Evolutionary conservation across 1,284 basidiomycete species (phyloP).

Genomic region (Hypsizygus ulmarius): DNA sequence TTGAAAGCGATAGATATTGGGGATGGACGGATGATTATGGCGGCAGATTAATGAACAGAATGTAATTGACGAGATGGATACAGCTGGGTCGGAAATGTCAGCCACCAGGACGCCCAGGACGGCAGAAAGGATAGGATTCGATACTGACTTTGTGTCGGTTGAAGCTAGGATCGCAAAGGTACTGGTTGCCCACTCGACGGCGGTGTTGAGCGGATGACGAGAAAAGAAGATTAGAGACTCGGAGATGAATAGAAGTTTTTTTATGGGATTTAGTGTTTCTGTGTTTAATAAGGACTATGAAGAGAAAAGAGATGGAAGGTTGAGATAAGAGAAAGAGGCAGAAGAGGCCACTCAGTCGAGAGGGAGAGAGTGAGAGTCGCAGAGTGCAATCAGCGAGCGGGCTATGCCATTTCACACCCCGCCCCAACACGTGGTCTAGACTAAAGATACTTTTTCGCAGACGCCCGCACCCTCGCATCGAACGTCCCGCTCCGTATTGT

Average conservation of each 20-base stretch:
- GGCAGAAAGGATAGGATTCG: background rate
- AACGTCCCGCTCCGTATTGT: conserved; percentile 78
- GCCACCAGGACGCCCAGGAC: background rate
- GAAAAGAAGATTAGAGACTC: conserved; percentile 21
- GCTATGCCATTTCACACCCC: conserved; percentile 16
- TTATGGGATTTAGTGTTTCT: conserved; percentile 21
- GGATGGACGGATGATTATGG: conserved; percentile 29
- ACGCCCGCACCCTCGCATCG: conserved; percentile 79
- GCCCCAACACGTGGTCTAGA: conserved; percentile 8
- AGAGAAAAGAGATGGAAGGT: conserved; percentile 26
- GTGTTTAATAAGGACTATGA: conserved; percentile 24
- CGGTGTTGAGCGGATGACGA: conserved; percentile 13
- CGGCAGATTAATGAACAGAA: conserved; percentile 33
- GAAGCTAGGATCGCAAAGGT: conserved; percentile 7
- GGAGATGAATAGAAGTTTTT: conserved; percentile 24
- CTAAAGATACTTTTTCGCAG: conserved; percentile 82
- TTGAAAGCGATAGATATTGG: conserved; percentile 36
- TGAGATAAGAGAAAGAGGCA: conserved; percentile 32
- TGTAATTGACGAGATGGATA: conserved; percentile 26
- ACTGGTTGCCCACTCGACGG: conserved; percentile 9
- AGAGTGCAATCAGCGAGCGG: conserved; percentile 19
- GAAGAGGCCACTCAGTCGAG: conserved; percentile 27
- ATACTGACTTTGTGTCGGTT: conserved; percentile 7
- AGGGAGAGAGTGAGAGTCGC: conserved; percentile 27
- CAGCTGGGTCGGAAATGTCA: conserved; percentile 23